Evolutionary conservation across 495 filamentous ascomycete genomes (phyloP).

Genomic region (Neurospora sp.): DNA sequence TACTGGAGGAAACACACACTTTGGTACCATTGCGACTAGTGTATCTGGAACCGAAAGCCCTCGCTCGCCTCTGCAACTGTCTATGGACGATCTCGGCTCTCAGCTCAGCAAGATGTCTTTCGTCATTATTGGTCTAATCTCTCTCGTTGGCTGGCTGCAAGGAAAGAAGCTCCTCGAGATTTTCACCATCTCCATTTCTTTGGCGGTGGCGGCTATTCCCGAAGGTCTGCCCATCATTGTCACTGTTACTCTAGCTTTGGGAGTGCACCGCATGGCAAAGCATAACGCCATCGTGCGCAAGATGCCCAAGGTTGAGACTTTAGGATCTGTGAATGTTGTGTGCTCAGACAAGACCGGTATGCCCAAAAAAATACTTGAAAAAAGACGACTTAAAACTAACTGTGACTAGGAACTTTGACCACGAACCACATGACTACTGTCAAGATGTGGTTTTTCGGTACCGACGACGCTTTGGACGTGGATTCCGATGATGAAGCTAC

Average conservation of each 20-base stretch:
- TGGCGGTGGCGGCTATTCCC: slow-evolving; percentile 94
- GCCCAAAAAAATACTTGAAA: neutral
- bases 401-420: slow-evolving; percentile 63
- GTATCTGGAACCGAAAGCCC: slow-evolving; percentile 91
- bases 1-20: slow-evolving; percentile 85
- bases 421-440: slow-evolving; percentile 98
- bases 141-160: slow-evolving; percentile 77
- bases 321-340: slow-evolving; percentile 97
- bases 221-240: slow-evolving; percentile 98
- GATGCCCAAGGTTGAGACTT: slow-evolving; percentile 91
- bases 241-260: slow-evolving; percentile 88
- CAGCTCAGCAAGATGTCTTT: slow-evolving; percentile 95
- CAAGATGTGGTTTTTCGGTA: slow-evolving; percentile 89
- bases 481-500: slow-evolving; percentile 55
- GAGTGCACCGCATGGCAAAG: slow-evolving; percentile 90
- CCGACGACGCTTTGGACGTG: slow-evolving; percentile 58
- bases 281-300: slow-evolving; percentile 88
- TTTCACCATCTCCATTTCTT: slow-evolving; percentile 93
- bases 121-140: slow-evolving; percentile 86
- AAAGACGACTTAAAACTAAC: neutral
- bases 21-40: slow-evolving; percentile 89
- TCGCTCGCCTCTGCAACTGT: slow-evolving; percentile 81
- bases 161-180: slow-evolving; percentile 86
- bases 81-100: slow-evolving; percentile 93
- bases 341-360: slow-evolving; percentile 93